Percentiles rank a stretch among this genome's conserved stretches.
phyloP scores from a whole-genome alignment of 768 basidiomycete genomes.

The Tremella mesenterica region DNA sequence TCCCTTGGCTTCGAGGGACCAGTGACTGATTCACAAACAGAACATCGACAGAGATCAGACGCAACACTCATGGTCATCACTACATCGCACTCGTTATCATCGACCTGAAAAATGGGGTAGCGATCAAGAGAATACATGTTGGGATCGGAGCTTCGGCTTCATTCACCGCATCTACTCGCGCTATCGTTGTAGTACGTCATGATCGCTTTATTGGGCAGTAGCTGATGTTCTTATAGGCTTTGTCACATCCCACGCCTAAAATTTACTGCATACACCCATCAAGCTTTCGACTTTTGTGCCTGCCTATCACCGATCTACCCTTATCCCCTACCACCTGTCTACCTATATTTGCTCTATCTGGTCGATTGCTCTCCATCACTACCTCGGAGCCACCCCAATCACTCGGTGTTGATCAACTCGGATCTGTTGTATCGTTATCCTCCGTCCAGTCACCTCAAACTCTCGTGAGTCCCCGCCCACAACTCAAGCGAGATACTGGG shows the following conservation, averaged over 20 bases:
- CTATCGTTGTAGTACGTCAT: conserved; percentile 22
- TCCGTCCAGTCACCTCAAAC: conserved; percentile 7
- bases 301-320: conserved; percentile 6
- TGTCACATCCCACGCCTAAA: conserved; percentile 13
- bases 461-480: background rate
- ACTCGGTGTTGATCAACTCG: conserved; percentile 22
- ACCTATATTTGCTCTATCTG: conserved; percentile 19
- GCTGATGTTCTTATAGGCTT: conserved; percentile 6
- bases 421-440: conserved; percentile 21
- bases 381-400: conserved; percentile 16
- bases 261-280: conserved; percentile 18
- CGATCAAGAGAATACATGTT: conserved; percentile 14
- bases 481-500: background rate
- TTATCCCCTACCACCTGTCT: conserved; percentile 5
- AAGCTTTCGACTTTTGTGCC: conserved; percentile 4
- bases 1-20: no score
- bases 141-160: conserved; percentile 8
- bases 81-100: conserved; percentile 13
- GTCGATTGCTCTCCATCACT: conserved; percentile 22
- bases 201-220: background rate
- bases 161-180: conserved; percentile 2
- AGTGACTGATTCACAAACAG: background rate
- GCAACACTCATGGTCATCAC: no score
- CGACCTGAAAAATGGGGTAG: conserved; percentile 14
- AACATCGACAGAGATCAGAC: no score